These are phyloP conservation scores for Verticillium zaregamsianum DNA, from an alignment of 2,329 filamentous ascomycete species.

Conservation along the genomic window DNA sequence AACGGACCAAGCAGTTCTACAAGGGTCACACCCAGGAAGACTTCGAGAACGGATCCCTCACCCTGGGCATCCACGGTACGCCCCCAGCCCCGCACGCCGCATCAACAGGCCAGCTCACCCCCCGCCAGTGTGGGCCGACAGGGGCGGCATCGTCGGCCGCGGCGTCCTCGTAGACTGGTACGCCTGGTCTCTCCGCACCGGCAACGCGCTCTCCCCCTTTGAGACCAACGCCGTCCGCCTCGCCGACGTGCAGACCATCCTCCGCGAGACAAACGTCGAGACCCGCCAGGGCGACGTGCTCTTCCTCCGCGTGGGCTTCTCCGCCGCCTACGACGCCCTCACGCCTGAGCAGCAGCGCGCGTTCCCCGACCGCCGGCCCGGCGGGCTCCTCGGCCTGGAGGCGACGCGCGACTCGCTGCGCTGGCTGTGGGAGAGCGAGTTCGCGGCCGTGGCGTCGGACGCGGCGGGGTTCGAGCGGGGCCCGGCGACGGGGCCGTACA, in stretches of 20 bases:
- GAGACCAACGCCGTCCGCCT: conserved; percentile 30
- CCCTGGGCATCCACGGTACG: neutral
- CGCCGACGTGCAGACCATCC: conserved; percentile 22
- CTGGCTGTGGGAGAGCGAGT: conserved; percentile 43
- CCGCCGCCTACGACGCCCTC: conserved; percentile 20
- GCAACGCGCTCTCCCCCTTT: conserved; percentile 31
- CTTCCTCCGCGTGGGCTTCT: conserved; percentile 36
- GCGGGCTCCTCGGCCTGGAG: conserved; percentile 29
- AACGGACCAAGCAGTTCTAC: conserved; percentile 27
- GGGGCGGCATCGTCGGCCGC: conserved; percentile 39
- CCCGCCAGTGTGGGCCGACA: conserved; percentile 8
- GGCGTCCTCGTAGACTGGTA: conserved; percentile 50
- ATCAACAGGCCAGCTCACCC: neutral
- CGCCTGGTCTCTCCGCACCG: conserved; percentile 34
- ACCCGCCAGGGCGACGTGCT: conserved; percentile 47
- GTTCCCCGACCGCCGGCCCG: conserved; percentile 16
- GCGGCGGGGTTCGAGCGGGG: conserved; percentile 37
- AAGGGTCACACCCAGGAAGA: conserved; percentile 36
- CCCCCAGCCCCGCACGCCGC: neutral
- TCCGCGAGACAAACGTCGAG: conserved; percentile 34
- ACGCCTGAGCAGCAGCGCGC: conserved; percentile 15
- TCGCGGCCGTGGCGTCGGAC: conserved; percentile 41
- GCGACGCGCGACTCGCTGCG: conserved; percentile 28
- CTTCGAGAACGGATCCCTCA: conserved; percentile 22
- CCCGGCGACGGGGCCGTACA: conserved; percentile 23